A percentile compares a stretch with the other conserved stretches of the same genome.
Evolutionary conservation across 2,329 filamentous ascomycete genomes (phyloP).

Genomic region (Zymoseptoria brevis): DNA sequence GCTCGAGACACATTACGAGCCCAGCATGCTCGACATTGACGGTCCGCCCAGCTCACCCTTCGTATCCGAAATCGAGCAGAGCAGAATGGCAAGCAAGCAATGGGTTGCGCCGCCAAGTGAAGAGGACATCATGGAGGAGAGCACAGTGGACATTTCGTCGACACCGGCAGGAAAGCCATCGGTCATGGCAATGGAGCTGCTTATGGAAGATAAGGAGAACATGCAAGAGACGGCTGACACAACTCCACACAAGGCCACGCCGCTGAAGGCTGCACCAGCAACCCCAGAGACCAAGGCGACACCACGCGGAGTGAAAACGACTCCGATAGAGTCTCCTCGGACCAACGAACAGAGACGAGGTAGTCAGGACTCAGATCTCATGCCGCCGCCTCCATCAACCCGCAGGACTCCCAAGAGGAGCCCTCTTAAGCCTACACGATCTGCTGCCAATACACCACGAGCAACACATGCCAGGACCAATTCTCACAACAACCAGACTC

Average conservation of each 20-base stretch:
- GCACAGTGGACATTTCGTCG: conserved; percentile 12
- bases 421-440: conserved; percentile 19
- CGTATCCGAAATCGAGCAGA: conserved; percentile 35
- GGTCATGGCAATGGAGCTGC: conserved; percentile 4
- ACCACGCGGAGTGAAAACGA: conserved; percentile 6
- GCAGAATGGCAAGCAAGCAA: conserved; percentile 26
- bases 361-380: conserved; percentile 23
- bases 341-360: conserved; percentile 11
- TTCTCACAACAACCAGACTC: conserved; percentile 15
- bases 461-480: conserved; percentile 13
- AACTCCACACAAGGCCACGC: conserved; percentile 18
- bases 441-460: conserved; percentile 22
- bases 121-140: conserved; percentile 14
- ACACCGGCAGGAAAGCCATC: conserved; percentile 9
- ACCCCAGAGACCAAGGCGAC: conserved; percentile 18
- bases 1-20: conserved; percentile 7
- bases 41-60: conserved; percentile 42
- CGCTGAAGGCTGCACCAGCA: conserved; percentile 14
- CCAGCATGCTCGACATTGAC: conserved; percentile 23
- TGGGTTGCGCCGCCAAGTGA: conserved; percentile 15
- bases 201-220: conserved; percentile 28
- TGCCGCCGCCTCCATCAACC: conserved; percentile 26
- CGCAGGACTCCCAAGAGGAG: conserved; percentile 23
- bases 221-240: conserved; percentile 13
- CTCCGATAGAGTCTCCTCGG: conserved; percentile 8